Conservation (phyloP, 2,329 filamentous ascomycete genomes). For the Neopestalotiopsis sp. region DNA sequence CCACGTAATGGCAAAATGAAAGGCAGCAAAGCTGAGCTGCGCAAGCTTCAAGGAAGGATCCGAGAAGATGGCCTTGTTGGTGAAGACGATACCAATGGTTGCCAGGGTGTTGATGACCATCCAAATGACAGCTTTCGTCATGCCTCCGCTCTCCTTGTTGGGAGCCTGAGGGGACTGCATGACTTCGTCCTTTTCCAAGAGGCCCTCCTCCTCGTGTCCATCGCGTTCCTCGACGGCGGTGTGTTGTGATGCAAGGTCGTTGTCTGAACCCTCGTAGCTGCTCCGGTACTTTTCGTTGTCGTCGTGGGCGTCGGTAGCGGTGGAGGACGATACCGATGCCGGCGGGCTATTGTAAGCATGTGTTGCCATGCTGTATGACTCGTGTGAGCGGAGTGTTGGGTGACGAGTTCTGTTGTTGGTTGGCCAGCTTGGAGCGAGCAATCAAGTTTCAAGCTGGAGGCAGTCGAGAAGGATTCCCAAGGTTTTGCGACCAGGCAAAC, state of each 20-base stretch:
- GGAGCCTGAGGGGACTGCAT: slow-evolving; percentile 40
- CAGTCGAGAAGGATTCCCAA: background rate
- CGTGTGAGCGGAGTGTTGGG: background rate
- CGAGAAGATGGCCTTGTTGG: slow-evolving; percentile 73
- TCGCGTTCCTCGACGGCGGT: slow-evolving; percentile 44
- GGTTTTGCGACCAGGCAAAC: background rate
- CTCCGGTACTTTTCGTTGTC: slow-evolving; percentile 40
- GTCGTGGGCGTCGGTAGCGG: slow-evolving; percentile 36
- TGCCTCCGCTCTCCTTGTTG: slow-evolving; percentile 36
- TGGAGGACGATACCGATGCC: slow-evolving; percentile 41
- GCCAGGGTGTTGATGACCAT: slow-evolving; percentile 67
- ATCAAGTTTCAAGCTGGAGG: background rate
- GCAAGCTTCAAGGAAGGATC: slow-evolving; percentile 64
- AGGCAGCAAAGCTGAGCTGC: slow-evolving; percentile 70
- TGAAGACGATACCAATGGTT: slow-evolving; percentile 71
- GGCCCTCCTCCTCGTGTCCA: slow-evolving; percentile 47
- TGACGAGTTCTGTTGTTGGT: no score
- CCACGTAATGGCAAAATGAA: slow-evolving; percentile 73
- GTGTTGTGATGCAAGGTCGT: slow-evolving; percentile 37
- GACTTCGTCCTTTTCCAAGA: slow-evolving; percentile 40
- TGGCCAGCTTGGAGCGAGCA: background rate
- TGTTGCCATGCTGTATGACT: slow-evolving; percentile 30
- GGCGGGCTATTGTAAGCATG: slow-evolving; percentile 23
- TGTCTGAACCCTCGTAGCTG: slow-evolving; percentile 36
- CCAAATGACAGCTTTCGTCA: slow-evolving; percentile 54